Evolutionary conservation across 169 alveolate genomes (phyloP).

Genomic region (Eimeria necatrix): DNA sequence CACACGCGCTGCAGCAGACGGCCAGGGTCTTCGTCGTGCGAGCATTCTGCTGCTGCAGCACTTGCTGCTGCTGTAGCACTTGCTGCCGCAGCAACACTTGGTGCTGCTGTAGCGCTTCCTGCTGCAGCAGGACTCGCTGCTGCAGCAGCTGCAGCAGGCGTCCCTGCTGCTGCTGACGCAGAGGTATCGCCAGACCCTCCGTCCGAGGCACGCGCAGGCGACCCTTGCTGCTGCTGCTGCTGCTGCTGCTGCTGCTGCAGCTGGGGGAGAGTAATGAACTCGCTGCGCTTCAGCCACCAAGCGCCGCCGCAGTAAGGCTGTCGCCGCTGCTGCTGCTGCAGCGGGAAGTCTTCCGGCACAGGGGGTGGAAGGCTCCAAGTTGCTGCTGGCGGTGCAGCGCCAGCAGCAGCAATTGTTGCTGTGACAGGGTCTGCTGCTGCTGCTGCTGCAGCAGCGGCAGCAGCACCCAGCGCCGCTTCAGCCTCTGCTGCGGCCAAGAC

Average conservation of each 20-base stretch:
- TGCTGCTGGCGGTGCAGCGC: conserved; percentile 21
- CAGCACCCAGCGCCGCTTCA: conserved; percentile 44
- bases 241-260: conserved; percentile 69
- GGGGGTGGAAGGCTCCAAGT: conserved; percentile 64
- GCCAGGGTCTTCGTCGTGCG: not conserved
- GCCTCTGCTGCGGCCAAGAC: conserved; percentile 69
- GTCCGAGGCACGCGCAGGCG: conserved; percentile 8
- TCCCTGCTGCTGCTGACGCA: not conserved
- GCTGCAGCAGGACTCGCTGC: not conserved
- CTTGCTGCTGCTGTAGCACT: not conserved
- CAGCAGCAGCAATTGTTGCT: conserved; percentile 68
- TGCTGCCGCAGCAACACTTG: conserved; percentile 34
- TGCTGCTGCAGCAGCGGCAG: conserved; percentile 49
- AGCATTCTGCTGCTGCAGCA: conserved; percentile 11
- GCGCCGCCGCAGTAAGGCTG: conserved; percentile 64
- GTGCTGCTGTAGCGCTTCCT: not conserved
- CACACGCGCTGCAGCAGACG: conserved; percentile 67
- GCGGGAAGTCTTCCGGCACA: conserved; percentile 59
- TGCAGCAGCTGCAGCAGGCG: not conserved
- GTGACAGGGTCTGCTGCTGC: conserved; percentile 25
- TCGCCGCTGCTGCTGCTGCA: conserved; percentile 72
- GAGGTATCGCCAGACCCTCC: conserved; percentile 13
- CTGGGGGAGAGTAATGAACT: conserved; percentile 54
- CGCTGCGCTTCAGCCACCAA: conserved; percentile 83
- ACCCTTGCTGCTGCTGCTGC: conserved; percentile 52